Percentiles rank a stretch among this genome's conserved stretches.
These are phyloP conservation scores for Lonicera japonica DNA, from an alignment of 129 eudicot species.

Conservation along the genomic window DNA sequence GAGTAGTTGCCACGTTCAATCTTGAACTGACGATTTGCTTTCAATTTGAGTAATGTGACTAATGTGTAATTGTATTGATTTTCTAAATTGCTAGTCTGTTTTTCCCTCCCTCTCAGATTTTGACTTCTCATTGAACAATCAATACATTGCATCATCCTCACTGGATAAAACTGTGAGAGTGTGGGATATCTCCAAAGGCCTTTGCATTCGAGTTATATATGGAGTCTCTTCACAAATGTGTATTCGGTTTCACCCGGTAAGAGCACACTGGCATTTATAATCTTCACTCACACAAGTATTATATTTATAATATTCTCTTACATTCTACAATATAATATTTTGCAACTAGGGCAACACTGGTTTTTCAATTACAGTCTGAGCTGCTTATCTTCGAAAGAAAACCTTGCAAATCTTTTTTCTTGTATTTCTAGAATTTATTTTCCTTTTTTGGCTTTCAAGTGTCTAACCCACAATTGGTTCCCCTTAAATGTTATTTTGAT, in stretches of 20 bases:
- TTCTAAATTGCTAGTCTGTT: conserved; percentile 6
- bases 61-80: neutral
- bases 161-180: conserved; percentile 95
- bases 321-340: neutral
- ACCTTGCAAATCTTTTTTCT: neutral
- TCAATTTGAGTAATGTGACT: conserved; percentile 4
- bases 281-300: neutral
- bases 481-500: too few species aligned
- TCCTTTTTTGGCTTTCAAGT: neutral
- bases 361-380: neutral
- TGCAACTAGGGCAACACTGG: neutral
- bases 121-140: conserved; percentile 88
- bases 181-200: conserved; percentile 86
- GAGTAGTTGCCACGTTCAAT: conserved; percentile 2
- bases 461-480: neutral
- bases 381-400: neutral
- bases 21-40: conserved; percentile 6
- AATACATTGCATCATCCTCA: conserved; percentile 93
- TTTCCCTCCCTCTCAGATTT: conserved; percentile 47
- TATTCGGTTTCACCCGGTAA: conserved; percentile 95
- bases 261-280: conserved; percentile 15
- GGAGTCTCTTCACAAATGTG: conserved; percentile 90
- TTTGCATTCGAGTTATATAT: conserved; percentile 91
- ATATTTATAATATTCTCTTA: too few species aligned
- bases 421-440: neutral